Percentiles rank a stretch among this genome's conserved stretches.
phyloP scores from a whole-genome alignment of 2,329 filamentous ascomycete genomes.

The Paecilomyces sp. region DNA sequence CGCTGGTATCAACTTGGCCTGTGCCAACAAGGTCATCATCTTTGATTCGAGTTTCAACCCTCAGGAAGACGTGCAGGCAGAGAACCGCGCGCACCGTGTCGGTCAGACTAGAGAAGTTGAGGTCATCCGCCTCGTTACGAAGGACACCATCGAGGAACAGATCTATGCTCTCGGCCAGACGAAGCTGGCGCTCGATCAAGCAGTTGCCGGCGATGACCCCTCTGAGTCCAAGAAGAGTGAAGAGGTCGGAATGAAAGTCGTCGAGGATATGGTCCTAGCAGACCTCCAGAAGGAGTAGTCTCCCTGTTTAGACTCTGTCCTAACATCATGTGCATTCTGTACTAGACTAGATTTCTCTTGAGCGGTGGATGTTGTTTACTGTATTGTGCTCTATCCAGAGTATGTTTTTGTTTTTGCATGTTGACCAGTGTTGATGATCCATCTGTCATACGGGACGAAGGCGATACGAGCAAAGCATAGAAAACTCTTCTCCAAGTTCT shows the following conservation, averaged over 20 bases:
- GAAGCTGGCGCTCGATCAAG: slow-evolving; percentile 81
- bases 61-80: slow-evolving; percentile 95
- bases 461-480: background rate
- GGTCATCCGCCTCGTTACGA: slow-evolving; percentile 75
- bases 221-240: slow-evolving; percentile 45
- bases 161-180: slow-evolving; percentile 87
- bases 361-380: background rate
- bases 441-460: background rate
- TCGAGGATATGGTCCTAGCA: slow-evolving; percentile 44
- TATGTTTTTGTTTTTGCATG: background rate
- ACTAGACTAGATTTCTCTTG: background rate
- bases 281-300: slow-evolving; percentile 19
- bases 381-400: background rate
- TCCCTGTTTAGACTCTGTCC: background rate
- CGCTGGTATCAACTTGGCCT: slow-evolving; percentile 93
- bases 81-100: slow-evolving; percentile 92
- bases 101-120: slow-evolving; percentile 89
- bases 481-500: background rate
- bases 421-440: background rate
- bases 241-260: slow-evolving; percentile 42
- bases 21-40: slow-evolving; percentile 95
- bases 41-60: slow-evolving; percentile 98
- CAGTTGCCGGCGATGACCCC: slow-evolving; percentile 55
- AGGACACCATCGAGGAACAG: slow-evolving; percentile 81
- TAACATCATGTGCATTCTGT: background rate